These are phyloP conservation scores for Amaranthus cruentus DNA, from an alignment of 148 eudicot genomes.

Conservation along the genomic window DNA sequence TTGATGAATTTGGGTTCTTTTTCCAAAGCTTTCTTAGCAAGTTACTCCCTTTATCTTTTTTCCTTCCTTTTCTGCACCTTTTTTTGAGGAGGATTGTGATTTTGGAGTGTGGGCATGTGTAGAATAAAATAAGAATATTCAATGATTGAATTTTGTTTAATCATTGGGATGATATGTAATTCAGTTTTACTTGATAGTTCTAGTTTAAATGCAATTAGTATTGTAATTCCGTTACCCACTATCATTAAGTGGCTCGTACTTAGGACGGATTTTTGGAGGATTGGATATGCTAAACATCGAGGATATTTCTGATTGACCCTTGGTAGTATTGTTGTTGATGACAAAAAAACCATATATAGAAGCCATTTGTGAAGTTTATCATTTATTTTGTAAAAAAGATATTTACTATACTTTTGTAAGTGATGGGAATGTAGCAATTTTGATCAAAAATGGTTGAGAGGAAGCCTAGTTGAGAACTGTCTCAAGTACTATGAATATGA, in stretches of 20 bases:
- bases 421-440: too few species aligned
- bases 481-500: too few species aligned
- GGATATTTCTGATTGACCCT: too few species aligned
- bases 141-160: background rate
- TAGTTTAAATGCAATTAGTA: background rate
- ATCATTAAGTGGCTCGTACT: too few species aligned
- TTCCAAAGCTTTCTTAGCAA: conserved; percentile 28
- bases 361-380: too few species aligned
- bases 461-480: too few species aligned
- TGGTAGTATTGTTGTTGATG: too few species aligned
- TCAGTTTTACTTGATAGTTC: background rate
- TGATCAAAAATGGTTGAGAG: too few species aligned
- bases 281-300: background rate
- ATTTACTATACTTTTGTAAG: too few species aligned
- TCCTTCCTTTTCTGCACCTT: conserved; percentile 9
- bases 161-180: background rate
- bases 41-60: conserved; percentile 20
- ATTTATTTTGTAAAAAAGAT: too few species aligned
- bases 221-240: too few species aligned
- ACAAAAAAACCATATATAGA: too few species aligned
- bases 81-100: conserved; percentile 5
- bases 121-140: conserved; percentile 4
- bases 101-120: conserved; percentile 16
- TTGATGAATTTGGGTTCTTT: conserved; percentile 5
- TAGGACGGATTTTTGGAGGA: background rate